Base-by-base conservation (phyloP, 75 land plant genomes). In the Selaginella tamariscina region DNA sequence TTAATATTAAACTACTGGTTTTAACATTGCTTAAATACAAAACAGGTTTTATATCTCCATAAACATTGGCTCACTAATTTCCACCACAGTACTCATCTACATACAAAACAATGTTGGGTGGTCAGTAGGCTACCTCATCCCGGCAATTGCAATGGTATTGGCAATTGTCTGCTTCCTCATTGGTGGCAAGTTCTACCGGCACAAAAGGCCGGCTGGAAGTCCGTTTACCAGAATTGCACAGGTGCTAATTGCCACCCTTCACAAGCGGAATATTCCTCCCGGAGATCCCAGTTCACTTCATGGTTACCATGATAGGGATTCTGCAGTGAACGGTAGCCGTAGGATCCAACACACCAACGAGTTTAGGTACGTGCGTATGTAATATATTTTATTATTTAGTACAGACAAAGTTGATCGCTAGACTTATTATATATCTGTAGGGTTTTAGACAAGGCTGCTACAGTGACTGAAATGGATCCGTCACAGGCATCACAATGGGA, bases 41-140 rank as follows among this genome's bases (percentile, higher is more conserved):
- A n/a, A n/a, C n/a, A n/a, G n/a, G n/a, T 59, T 59, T n/a, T 59
- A 59, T n/a, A 2, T 59, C 8, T 59, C 62, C 62, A 59, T 59
- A 59, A 59, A 59, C 26, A 8, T 59, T 5, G 62, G 62, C 24
- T 8, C 62, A n/a, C 62, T 59, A 5, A 59, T 59, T 8, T 5
- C 62, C 21, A 59, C 18, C 26, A 59, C 62, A 5, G 62, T 59
- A 23, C 62, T 59, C 8, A 23, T 59, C 21, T 59, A 59, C 62
- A n/a, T 59, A 5, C 62, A 59, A n/a, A 23, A 59, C 62, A 59
- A 59, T 21, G 23, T 59, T 59, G 23, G 62, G n/a, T 59, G 62
- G 62, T 21, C 62, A 23, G 8, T 59, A 5, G 62, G 62, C n/a
- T 59, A 23, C 26, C n/a, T 9, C 23, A 59, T 59, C 26, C 62